These are phyloP conservation scores for Larix kaempferi DNA, from an alignment of 75 land plant genomes.

Conservation along the genomic window DNA sequence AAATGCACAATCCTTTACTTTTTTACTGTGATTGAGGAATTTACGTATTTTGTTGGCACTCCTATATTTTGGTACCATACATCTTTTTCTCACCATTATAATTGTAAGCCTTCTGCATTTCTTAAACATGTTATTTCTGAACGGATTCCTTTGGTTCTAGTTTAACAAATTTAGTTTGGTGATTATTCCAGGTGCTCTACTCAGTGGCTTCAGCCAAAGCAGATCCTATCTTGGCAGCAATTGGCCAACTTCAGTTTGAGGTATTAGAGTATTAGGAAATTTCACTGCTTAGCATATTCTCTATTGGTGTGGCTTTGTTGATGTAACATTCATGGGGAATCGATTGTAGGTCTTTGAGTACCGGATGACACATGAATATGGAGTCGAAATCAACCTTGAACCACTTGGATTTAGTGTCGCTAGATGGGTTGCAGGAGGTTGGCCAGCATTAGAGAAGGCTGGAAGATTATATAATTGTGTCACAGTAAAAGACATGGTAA, in stretches of 20 bases:
- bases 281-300: neutral
- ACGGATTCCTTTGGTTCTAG: neutral
- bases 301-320: neutral
- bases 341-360: slow-evolving; percentile 41
- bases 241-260: slow-evolving; percentile 60
- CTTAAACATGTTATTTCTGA: neutral
- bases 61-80: neutral
- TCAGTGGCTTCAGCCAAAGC: slow-evolving; percentile 39
- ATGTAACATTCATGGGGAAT: neutral
- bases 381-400: slow-evolving; percentile 46
- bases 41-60: neutral
- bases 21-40: neutral
- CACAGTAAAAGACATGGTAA: slow-evolving; percentile 43
- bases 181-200: slow-evolving; percentile 34
- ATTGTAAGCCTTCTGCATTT: neutral
- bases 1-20: neutral
- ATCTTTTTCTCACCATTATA: neutral
- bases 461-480: slow-evolving; percentile 48
- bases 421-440: slow-evolving; percentile 56
- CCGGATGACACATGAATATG: slow-evolving; percentile 44
- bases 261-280: slow-evolving; percentile 12
- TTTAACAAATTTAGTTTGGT: neutral
- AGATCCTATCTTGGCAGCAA: slow-evolving; percentile 54
- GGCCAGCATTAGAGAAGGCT: slow-evolving; percentile 45
- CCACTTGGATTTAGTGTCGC: slow-evolving; percentile 48